Conservation (phyloP, 2,329 filamentous ascomycete genomes). For the Neonectria neomacrospora region DNA sequence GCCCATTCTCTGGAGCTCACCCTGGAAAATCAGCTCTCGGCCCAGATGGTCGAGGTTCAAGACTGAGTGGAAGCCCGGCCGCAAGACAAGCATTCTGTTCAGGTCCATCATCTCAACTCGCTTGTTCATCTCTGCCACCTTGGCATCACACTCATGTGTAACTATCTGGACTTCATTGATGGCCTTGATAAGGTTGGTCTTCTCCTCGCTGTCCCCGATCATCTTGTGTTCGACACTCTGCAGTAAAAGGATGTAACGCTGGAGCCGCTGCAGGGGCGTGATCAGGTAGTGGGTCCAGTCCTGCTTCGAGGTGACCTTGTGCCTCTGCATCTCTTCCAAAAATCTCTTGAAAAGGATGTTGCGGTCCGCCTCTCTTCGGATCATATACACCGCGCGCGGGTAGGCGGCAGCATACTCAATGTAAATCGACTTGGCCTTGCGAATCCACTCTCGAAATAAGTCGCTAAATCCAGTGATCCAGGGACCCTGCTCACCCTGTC, state of each 20-base stretch:
- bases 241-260: slow-evolving; percentile 88
- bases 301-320: slow-evolving; percentile 83
- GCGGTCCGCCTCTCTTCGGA: slow-evolving; percentile 84
- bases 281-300: slow-evolving; percentile 97
- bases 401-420: slow-evolving; percentile 92
- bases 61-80: slow-evolving; percentile 88
- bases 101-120: slow-evolving; percentile 91
- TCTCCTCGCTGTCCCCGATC: slow-evolving; percentile 86
- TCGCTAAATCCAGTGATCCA: slow-evolving; percentile 96
- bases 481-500: slow-evolving; percentile 95
- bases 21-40: slow-evolving; percentile 86
- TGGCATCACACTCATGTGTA: slow-evolving; percentile 88
- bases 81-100: slow-evolving; percentile 81
- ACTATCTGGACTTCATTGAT: slow-evolving; percentile 93
- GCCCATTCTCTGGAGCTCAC: slow-evolving; percentile 89
- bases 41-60: slow-evolving; percentile 95
- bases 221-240: slow-evolving; percentile 87
- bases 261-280: slow-evolving; percentile 89
- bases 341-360: slow-evolving; percentile 91
- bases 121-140: slow-evolving; percentile 91
- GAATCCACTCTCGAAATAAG: slow-evolving; percentile 97
- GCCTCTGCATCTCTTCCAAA: slow-evolving; percentile 79
- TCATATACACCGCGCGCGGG: slow-evolving; percentile 82
- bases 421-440: slow-evolving; percentile 89
- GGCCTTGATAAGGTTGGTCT: slow-evolving; percentile 82